Base-by-base conservation (phyloP, 2,329 filamentous ascomycete genomes). In the Penicillium polonicum region DNA sequence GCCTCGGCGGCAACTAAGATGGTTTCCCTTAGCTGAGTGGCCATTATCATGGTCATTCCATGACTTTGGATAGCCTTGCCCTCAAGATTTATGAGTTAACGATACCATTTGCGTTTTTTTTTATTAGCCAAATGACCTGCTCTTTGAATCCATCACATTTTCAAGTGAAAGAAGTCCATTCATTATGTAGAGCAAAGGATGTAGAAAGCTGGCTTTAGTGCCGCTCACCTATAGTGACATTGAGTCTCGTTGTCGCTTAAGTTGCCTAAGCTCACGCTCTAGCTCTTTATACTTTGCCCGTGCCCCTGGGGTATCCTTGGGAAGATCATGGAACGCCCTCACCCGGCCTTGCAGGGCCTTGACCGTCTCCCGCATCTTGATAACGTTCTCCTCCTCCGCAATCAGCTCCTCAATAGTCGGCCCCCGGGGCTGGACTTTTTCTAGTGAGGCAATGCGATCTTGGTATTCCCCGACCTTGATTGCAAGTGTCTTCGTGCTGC, bases 281-380 rank as follows among this genome's bases (percentile, higher is more conserved):
- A 92, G 75, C 31, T 80, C 78, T 62, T 89, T 88, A 29, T 96
- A 80, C 70, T 90, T 86, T n/a, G 79, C 76, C 64, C 87, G 83
- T 36, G 91, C 91, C 46, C 84, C 81, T 48, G 87, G 82, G 9
- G 83, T 75, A 68, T 96, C 87, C 6, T 86, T 86, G 1, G 92
- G 89, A 59, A 96, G 73, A 7, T 88, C 86, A 52, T 87, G 83
- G 64, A 91, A 96, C 23, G 80, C 81, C 38, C 79, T 80, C 19
- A 93, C 79, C 60, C 88, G 83, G 1, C 85, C 85, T 52, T 87
- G 83, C 61, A 92, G 91, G 12, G 79, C 80, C 45, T 80, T 80
- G 8, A 94, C 80, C 57, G 87, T 83, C 5, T 81, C 76, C 36
- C 87, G 77, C 41, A 93, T 73, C 2, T 75, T 76, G 23, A 84